Base-by-base conservation (phyloP, 1,284 basidiomycete genomes). In the Microbotryum silenes-acaulis region DNA sequence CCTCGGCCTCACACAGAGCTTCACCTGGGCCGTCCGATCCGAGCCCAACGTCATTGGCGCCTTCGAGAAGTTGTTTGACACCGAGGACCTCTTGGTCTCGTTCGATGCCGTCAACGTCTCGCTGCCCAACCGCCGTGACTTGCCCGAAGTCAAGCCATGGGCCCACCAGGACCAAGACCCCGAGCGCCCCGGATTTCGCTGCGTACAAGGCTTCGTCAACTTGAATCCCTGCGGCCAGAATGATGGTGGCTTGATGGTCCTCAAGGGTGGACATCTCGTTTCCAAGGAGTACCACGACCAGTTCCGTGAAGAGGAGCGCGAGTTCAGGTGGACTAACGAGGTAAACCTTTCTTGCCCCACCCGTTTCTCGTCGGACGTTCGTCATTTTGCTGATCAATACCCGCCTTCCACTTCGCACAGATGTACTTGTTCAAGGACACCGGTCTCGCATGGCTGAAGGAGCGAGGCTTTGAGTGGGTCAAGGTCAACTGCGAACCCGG, bases 171-270 rank as follows among this genome's bases (percentile, higher is more conserved):
- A 76, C 62, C 76, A 77, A 60, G 72, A 72, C 33, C 75, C 75
- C 1, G 65, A 67, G 49, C 68, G 74, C 25, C 68, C 68, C 5
- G 71, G 68, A 56, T 73, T 72, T 54, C 70, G 75, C 65, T 76
- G 53, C 64, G 66, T 76, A 8, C 77, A 78, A 61, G 77, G 77
- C 25, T 73, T 77, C 51, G 70, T 75, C 48, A 76, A 77, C 58
- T 69, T 77, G 37, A 59, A 59, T 20, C 56, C 66, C 42, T 77
- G 77, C 64, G 77, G 77, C 1, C 72, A 73, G 1, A 53, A 74
- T 51, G 77, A 78, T 51, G 77, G 77, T 44, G 77, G 77, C 23
- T 71, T 78, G 20, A 75, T 77, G 72, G 73, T 78, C 25, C 72
- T 77, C 58, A 70, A 72, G 52, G 72, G 73, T 20, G 31, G 31